A percentile compares a stretch with the other conserved stretches of the same genome.
Evolutionary conservation across 1,284 basidiomycete species (phyloP).

Genomic region (Tylopilus sp.): DNA sequence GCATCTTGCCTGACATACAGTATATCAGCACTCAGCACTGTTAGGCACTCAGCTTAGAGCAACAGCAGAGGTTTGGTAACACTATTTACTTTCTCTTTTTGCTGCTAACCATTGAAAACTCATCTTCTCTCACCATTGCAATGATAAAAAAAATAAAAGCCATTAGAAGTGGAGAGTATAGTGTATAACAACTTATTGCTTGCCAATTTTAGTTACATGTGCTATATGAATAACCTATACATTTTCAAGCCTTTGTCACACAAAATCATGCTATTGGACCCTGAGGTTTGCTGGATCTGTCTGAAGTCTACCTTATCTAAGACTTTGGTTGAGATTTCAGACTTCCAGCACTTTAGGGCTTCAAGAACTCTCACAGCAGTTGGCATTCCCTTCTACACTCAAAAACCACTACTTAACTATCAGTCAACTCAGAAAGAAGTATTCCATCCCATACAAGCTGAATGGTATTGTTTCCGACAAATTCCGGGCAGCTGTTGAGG

Average conservation of each 20-base stretch:
- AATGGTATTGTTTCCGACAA: no score
- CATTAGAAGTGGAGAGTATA: not conserved
- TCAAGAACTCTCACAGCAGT: no score
- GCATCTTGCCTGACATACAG: no score
- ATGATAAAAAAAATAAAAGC: not conserved
- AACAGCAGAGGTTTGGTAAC: not conserved
- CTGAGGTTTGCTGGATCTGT: not conserved
- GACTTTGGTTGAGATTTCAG: no score
- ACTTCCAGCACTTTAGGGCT: no score
- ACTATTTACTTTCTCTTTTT: not conserved
- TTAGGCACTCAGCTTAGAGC: not conserved
- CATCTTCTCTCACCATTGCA: not conserved
- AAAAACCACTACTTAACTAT: no score
- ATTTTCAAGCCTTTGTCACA: not conserved
- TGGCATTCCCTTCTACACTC: no score
- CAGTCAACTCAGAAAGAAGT: no score
- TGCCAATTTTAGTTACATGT: not conserved
- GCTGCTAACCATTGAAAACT: not conserved
- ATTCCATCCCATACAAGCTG: no score
- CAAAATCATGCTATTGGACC: not conserved
- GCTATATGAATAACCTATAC: not conserved
- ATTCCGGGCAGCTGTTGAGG: no score
- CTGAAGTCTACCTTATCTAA: not conserved
- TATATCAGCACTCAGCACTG: no score
- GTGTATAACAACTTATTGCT: not conserved